phyloP scores from a whole-genome alignment of 345 rosid species.

The Draba incana region DNA sequence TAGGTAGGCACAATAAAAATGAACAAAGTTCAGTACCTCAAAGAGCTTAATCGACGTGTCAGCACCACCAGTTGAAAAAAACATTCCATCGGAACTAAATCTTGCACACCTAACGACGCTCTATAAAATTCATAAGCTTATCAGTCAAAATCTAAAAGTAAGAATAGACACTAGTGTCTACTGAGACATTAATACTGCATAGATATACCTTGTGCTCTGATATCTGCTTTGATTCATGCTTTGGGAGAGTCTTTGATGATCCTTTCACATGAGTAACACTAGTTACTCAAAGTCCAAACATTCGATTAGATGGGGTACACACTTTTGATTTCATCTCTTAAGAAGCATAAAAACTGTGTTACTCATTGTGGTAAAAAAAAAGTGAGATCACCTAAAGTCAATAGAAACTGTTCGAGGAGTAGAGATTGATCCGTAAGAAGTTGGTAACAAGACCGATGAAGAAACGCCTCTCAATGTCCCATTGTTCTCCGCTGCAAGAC shows the following conservation, averaged over 20 bases:
- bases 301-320: background rate
- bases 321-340: constrained; percentile 3
- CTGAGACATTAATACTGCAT: background rate
- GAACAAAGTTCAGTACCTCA: constrained; percentile 52
- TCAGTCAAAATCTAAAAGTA: constrained; percentile 2
- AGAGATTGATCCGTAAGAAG: constrained; percentile 54
- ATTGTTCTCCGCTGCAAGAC: constrained; percentile 81
- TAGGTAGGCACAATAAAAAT: background rate
- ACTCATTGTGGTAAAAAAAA: background rate
- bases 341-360: background rate
- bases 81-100: constrained; percentile 85
- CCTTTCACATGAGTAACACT: constrained; percentile 65
- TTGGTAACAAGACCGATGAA: constrained; percentile 49
- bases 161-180: constrained; percentile 10
- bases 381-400: constrained; percentile 61
- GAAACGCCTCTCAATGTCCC: constrained; percentile 58
- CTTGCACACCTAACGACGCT: constrained; percentile 86
- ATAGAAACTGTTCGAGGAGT: constrained; percentile 56
- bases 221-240: constrained; percentile 38
- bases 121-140: constrained; percentile 44
- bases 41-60: constrained; percentile 87
- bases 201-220: constrained; percentile 75
- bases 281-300: constrained; percentile 33
- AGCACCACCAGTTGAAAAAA: constrained; percentile 86
- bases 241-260: constrained; percentile 59